Evolutionary conservation across 192 early-diverging fungal species (phyloP), one percentile per base, ranked within the genome.

Genomic region (Rhizophagus sp.): DNA sequence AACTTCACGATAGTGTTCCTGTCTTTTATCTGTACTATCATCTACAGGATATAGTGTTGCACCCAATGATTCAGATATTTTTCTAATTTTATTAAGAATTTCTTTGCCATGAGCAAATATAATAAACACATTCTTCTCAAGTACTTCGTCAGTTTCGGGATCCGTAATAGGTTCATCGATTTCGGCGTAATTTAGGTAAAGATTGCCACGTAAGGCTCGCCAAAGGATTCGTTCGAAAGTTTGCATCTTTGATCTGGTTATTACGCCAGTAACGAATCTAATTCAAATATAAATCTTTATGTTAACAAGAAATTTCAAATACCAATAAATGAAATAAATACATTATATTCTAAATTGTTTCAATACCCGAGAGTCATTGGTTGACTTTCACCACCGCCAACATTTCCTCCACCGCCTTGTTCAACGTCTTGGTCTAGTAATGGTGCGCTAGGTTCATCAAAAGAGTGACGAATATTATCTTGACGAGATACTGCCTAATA

Each of bases 91-190:
- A 81, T 88, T 89, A 44, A 98, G 85, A 80, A 99, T 89, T 82
- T 97, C 94, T 72, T 88, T 86, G 70, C 98, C 98, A 80, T 99
- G 98, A 11, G 97, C 96, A 91, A 99, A 99, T 78, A 99, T 95
- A 73, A 97, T 93, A 82, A 99, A 99, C 7, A 98, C 98, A 81
- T 95, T 97, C 89, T 99, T 99, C 79, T 96, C 91, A 6, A 98
- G 92, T 11, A 89, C 81, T 79, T 94, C 92, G 81, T 99, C 97
- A 1, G 92, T 93, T 68, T 88, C 90, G 11, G 97, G 97, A 80
- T 99, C 98, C 62, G 89, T 86, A 81, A 99, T 96, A 8, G 92
- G 90, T 82, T 99, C 98, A 61, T 96, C 96, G 81, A 99, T 98
- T 80, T 98, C 97, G 4, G 96, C 95, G 65, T 94, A 90, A 85